phyloP scores from a whole-genome alignment of 176 grass and related monocot species.

The Puya raimondii region DNA sequence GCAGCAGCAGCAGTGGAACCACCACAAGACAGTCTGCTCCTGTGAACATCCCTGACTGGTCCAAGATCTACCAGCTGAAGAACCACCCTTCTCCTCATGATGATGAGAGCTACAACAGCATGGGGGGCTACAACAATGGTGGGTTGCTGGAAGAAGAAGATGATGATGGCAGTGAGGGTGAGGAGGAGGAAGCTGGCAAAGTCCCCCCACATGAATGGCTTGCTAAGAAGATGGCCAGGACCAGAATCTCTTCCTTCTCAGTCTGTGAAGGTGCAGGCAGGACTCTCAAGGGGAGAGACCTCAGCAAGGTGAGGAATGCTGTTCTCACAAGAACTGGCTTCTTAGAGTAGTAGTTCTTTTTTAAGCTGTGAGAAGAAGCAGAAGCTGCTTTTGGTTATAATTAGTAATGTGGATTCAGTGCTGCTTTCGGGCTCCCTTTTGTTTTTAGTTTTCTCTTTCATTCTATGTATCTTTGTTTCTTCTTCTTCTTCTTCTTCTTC shows the following conservation, averaged over 20 bases:
- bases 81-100: neutral
- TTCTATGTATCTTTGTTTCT: neutral
- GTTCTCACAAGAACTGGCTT: slow-evolving; percentile 56
- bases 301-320: slow-evolving; percentile 41
- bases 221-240: slow-evolving; percentile 42
- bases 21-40: slow-evolving; percentile 16
- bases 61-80: slow-evolving; percentile 28
- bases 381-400: too few relatives aligned
- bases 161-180: slow-evolving; percentile 17
- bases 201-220: slow-evolving; percentile 49
- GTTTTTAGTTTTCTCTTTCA: neutral
- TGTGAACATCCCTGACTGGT: slow-evolving; percentile 43
- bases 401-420: neutral
- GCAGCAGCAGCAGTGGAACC: neutral
- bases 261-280: slow-evolving; percentile 45
- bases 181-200: slow-evolving; percentile 15
- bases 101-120: neutral
- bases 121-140: neutral
- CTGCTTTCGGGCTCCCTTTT: neutral
- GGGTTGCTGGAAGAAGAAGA: neutral
- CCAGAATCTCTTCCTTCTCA: slow-evolving; percentile 41
- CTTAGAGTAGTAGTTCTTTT: slow-evolving; percentile 11
- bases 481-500: neutral
- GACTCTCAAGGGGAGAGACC: slow-evolving; percentile 52
- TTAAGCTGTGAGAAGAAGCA: neutral